Evolutionary conservation across 2,329 filamentous ascomycete genomes (phyloP), one percentile per base, ranked within the genome.

Genomic region (Ophiostoma novo-ulmi): DNA sequence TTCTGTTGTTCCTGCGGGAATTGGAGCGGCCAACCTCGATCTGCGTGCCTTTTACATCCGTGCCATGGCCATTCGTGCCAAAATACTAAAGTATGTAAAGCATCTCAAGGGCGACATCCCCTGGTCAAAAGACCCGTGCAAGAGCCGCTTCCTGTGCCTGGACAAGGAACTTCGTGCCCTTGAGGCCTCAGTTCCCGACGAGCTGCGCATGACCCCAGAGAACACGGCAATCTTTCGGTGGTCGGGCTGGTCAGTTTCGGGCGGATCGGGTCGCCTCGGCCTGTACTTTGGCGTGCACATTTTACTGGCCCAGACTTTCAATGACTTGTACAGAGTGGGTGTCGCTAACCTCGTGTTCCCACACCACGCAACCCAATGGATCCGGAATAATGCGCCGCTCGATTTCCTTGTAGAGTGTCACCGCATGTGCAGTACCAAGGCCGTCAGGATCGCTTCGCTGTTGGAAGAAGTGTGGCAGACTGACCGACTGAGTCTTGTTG

Each of bases 281-380:
- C 61, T 73, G 20, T 73, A 63, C 41, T 70, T 44, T 67, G 72
- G 70, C 38, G 44, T 73, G 36, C 72, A 73, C 66, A 71, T 73
- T 13, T 17, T 73, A 55, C 26, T 73, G 20, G 70, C 72, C 5
- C 72, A 73, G 69, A 73, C 72, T 1, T 58, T 55, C 65, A 61
- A 71, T 66, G 72, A 73, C 35, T 66, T 73, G 44, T 71, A 73
- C 69, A 69, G 72, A 13, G 67, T 73, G 44, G 70, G 72, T 22
- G 72, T 73, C 3, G 70, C 63, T 31, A 70, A 71, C 58, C 72
- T 73, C 66, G 72, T 73, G 26, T 73, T 70, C 61, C 72, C 72
- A 17, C 68, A 68, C 72, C 70, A 67, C n/a, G 72, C 72, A 13
- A 73, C 72, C 2, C 66, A 26, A 4, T 70, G 70, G 70, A 73